phyloP scores from a whole-genome alignment of 2,329 filamentous ascomycete genomes.

The Venturia oleaginea region DNA sequence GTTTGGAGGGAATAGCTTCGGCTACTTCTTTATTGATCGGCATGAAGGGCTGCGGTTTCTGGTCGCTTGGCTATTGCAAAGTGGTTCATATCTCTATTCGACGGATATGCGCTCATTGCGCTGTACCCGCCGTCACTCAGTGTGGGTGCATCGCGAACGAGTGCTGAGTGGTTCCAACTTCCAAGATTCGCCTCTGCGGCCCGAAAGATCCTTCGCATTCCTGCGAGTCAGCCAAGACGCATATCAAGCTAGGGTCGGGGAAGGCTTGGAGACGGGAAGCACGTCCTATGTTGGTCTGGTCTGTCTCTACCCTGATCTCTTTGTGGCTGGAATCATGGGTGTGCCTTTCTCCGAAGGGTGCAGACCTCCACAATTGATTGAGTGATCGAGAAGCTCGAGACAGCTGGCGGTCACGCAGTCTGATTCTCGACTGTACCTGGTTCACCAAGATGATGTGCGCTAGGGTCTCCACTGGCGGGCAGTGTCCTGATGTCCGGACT shows the following conservation, averaged over 20 bases:
- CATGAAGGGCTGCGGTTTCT: neutral
- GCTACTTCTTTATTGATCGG: neutral
- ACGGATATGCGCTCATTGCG: neutral
- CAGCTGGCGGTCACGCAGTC: neutral
- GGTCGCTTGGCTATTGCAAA: neutral
- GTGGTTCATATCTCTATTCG: neutral
- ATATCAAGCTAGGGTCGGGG: neutral
- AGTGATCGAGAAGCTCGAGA: neutral
- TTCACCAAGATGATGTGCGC: neutral
- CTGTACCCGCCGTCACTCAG: neutral
- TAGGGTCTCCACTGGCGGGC: neutral
- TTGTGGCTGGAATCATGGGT: neutral
- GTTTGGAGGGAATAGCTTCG: neutral
- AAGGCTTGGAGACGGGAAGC: neutral
- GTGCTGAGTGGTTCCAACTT: neutral
- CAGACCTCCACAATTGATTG: neutral
- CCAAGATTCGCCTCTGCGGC: neutral
- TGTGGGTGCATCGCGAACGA: neutral
- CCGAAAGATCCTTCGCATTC: conserved; percentile 2
- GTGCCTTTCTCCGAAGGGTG: neutral
- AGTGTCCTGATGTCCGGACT: neutral
- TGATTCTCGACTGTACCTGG: neutral
- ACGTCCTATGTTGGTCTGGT: neutral
- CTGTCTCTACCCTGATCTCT: neutral
- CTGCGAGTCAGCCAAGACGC: neutral